phyloP scores from a whole-genome alignment of 177 flowering plant genomes.

The Vitis hybrid region DNA sequence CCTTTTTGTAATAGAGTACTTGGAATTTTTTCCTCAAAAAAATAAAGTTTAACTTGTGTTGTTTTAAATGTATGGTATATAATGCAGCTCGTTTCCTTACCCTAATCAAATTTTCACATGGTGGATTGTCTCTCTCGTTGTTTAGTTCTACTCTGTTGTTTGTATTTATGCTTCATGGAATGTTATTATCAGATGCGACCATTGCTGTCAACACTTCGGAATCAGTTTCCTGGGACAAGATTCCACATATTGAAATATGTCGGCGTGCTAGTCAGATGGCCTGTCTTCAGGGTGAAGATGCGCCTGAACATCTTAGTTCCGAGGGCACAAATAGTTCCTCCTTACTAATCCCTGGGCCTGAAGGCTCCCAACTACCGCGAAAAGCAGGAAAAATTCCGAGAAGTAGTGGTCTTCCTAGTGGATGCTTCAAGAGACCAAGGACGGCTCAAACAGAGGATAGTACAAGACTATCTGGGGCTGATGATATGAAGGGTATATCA shows the following conservation, averaged over 20 bases:
- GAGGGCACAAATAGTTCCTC: constrained; percentile 20
- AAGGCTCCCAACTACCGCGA: constrained; percentile 28
- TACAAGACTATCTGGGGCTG: constrained; percentile 24
- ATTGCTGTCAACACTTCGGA: constrained; percentile 21
- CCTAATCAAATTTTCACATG: no score
- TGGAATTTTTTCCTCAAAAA: no score
- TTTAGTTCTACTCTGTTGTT: not conserved
- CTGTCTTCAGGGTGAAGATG: constrained; percentile 24
- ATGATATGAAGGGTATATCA: constrained; percentile 27
- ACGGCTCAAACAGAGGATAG: constrained; percentile 32
- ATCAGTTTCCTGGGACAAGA: constrained; percentile 27
- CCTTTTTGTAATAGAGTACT: no score
- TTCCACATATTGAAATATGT: constrained; percentile 22
- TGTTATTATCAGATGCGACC: constrained; percentile 28
- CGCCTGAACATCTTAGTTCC: constrained; percentile 13
- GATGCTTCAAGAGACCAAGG: constrained; percentile 50
- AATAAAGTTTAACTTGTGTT: no score
- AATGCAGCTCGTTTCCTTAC: no score
- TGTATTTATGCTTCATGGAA: constrained; percentile 1
- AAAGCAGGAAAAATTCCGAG: constrained; percentile 45
- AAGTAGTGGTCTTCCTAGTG: constrained; percentile 21
- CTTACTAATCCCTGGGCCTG: constrained; percentile 21
- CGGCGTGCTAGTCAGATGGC: constrained; percentile 18
- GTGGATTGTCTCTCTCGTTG: no score
- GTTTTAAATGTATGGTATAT: no score